These are phyloP conservation scores for Teunomyces tritomae DNA, from an alignment of 805 yeast species.

Conservation along the genomic window DNA sequence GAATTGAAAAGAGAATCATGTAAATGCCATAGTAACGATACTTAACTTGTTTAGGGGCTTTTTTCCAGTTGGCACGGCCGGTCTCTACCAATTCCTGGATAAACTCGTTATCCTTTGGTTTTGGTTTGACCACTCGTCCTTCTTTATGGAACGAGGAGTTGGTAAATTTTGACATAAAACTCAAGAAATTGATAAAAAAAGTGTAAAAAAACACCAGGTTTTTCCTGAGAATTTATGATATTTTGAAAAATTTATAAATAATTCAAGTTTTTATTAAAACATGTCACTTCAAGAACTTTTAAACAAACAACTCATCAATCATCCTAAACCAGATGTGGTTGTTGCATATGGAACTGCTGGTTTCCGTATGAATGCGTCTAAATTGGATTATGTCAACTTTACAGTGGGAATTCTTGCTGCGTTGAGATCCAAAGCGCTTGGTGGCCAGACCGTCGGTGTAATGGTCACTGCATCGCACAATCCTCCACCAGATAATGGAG, in stretches of 20 bases:
- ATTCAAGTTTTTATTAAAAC: background rate
- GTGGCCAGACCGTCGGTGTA: conserved; percentile 78
- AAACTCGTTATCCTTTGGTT: conserved; percentile 26
- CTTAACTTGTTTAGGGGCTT: conserved; percentile 38
- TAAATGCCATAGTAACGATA: conserved; percentile 37
- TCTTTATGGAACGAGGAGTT: conserved; percentile 33
- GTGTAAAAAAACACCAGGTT: no score
- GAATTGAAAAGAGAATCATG: conserved; percentile 37
- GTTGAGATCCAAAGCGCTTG: conserved; percentile 69
- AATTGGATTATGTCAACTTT: conserved; percentile 70
- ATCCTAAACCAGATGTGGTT: conserved; percentile 43
- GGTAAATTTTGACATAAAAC: conserved; percentile 16
- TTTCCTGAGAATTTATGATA: no score
- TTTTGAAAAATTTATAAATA: background rate
- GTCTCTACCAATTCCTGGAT: conserved; percentile 36
- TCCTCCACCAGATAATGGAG: conserved; percentile 58
- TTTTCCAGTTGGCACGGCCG: conserved; percentile 43
- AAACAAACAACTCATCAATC: conserved; percentile 13
- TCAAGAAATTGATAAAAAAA: background rate
- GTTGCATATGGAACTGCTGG: conserved; percentile 97
- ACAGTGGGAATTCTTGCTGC: conserved; percentile 80
- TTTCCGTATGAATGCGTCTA: conserved; percentile 70
- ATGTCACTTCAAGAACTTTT: conserved; percentile 9
- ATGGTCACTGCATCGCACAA: conserved; percentile 97
- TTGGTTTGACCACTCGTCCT: conserved; percentile 14